A percentile compares a stretch with the other conserved stretches of the same genome.
Evolutionary conservation across 805 yeast species (phyloP).

Genomic region (Lipomyces starkeyi): DNA sequence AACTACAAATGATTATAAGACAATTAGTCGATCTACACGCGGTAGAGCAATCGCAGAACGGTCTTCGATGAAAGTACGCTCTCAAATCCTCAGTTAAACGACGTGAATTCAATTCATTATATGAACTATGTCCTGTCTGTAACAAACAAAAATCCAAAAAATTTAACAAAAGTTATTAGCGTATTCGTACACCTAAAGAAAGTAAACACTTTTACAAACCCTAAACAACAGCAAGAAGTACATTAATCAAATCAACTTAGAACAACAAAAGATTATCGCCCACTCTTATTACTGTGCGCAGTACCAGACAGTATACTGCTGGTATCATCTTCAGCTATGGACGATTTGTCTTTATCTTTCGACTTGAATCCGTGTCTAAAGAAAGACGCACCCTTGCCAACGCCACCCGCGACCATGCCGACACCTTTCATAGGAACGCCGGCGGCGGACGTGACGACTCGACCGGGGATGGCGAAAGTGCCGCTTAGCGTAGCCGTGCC

Average conservation of each 20-base stretch:
- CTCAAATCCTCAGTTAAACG: no score
- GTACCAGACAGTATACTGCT: slow-evolving; percentile 14
- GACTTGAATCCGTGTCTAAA: slow-evolving; percentile 16
- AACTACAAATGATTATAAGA: no score
- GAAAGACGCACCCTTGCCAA: slow-evolving; percentile 37
- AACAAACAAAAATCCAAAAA: neutral
- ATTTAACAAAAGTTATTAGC: neutral
- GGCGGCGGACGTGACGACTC: slow-evolving; percentile 53
- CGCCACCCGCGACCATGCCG: slow-evolving; percentile 57
- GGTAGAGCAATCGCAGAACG: neutral
- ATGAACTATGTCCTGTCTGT: neutral
- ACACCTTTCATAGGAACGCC: slow-evolving; percentile 61
- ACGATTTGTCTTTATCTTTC: slow-evolving; percentile 15
- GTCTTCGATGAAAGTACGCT: no score
- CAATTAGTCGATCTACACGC: no score
- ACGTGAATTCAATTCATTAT: no score
- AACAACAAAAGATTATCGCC: neutral
- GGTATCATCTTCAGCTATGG: slow-evolving; percentile 21
- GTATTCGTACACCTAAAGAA: no score
- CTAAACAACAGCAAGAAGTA: neutral
- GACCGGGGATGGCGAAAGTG: slow-evolving; percentile 45
- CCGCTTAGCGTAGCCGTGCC: slow-evolving; percentile 35
- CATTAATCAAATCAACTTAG: neutral
- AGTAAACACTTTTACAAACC: neutral
- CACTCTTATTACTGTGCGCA: neutral